Conservation (phyloP, 2,329 filamentous ascomycete genomes). For the Rutstroemia sydowiana region DNA sequence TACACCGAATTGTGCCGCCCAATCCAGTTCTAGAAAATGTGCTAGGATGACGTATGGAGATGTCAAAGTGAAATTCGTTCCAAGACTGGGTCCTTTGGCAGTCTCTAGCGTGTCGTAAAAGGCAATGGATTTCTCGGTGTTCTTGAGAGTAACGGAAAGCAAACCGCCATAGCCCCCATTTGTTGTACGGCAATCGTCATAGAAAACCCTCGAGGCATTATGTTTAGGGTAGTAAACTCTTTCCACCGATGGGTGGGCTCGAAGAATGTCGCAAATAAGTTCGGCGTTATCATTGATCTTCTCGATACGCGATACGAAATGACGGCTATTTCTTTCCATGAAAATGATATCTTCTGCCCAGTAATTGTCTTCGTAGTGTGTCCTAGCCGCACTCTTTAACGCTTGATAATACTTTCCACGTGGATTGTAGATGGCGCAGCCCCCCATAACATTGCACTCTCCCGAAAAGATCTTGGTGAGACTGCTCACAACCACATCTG, state of each 20-base stretch:
- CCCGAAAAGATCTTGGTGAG: slow-evolving; percentile 96
- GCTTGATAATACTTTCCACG: slow-evolving; percentile 60
- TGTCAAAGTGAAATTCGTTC: slow-evolving; percentile 91
- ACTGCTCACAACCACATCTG: slow-evolving; percentile 89
- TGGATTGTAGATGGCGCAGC: slow-evolving; percentile 59
- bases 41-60: slow-evolving; percentile 88
- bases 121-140: slow-evolving; percentile 59
- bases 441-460: slow-evolving; percentile 97
- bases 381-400: slow-evolving; percentile 59
- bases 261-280: slow-evolving; percentile 67
- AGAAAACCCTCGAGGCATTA: slow-evolving; percentile 60
- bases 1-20: slow-evolving; percentile 77
- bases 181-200: slow-evolving; percentile 69
- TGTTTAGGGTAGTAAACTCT: slow-evolving; percentile 81
- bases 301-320: slow-evolving; percentile 76
- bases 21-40: slow-evolving; percentile 87
- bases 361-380: slow-evolving; percentile 77
- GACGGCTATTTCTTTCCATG: slow-evolving; percentile 91
- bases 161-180: slow-evolving; percentile 84
- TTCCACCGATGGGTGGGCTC: slow-evolving; percentile 56
- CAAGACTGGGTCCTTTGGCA: slow-evolving; percentile 87
- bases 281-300: slow-evolving; percentile 83
- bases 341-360: slow-evolving; percentile 94
- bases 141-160: slow-evolving; percentile 74
- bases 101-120: slow-evolving; percentile 86